phyloP scores from a whole-genome alignment of 2,329 filamentous ascomycete species.

The Nothopassalora personata region DNA sequence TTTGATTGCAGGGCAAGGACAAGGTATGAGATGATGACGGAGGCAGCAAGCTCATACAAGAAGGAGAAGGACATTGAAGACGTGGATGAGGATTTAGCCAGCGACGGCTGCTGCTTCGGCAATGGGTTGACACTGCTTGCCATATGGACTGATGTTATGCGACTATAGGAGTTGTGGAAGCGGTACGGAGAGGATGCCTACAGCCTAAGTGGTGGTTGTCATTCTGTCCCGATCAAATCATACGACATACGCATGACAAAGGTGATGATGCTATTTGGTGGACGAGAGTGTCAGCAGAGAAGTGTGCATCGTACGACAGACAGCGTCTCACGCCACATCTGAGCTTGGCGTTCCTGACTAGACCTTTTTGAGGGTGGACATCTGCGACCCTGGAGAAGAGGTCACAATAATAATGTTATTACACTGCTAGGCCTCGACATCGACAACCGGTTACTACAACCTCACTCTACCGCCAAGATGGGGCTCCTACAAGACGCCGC shows the following conservation, averaged over 20 bases:
- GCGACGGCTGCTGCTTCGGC: conserved; percentile 11
- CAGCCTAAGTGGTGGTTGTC: not conserved
- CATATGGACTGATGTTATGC: not conserved
- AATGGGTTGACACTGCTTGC: conserved; percentile 2
- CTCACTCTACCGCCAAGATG: conserved; percentile 17
- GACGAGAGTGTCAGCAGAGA: not conserved
- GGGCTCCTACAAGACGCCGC: conserved; percentile 26
- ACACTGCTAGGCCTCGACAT: not conserved
- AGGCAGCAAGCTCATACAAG: not conserved
- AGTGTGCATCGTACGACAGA: not conserved
- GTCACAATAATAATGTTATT: not conserved
- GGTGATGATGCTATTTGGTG: not conserved
- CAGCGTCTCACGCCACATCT: too few species aligned
- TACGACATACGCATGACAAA: not conserved
- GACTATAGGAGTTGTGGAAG: not conserved
- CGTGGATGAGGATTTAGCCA: conserved; percentile 15
- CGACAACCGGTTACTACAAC: not conserved
- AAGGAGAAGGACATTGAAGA: not conserved
- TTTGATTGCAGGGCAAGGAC: not conserved
- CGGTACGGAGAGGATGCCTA: not conserved
- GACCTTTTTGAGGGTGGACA: too few species aligned
- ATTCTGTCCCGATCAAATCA: not conserved
- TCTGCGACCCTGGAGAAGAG: not conserved
- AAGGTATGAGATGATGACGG: not conserved
- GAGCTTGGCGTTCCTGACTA: too few species aligned